These are phyloP conservation scores for Forsythia viridissima DNA, from an alignment of 257 asterid species.

Conservation along the genomic window DNA sequence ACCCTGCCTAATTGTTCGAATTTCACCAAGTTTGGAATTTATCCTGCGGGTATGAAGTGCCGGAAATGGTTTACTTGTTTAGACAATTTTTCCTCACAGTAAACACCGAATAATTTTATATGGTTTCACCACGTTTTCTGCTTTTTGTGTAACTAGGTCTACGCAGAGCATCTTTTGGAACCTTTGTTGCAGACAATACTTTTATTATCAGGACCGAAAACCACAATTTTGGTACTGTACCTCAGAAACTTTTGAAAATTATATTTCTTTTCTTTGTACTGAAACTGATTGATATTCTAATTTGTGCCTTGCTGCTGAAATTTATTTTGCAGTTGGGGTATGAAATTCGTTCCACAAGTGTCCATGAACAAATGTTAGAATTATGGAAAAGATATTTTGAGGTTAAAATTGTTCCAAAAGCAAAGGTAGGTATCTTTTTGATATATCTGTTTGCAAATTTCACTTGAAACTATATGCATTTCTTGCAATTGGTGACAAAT, in stretches of 20 bases:
- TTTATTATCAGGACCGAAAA: conserved; percentile 81
- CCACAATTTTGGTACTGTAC: conserved; percentile 71
- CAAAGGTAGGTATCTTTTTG: conserved; percentile 56
- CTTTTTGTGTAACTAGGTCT: conserved; percentile 58
- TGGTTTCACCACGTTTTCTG: conserved; percentile 1
- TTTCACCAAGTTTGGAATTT: not conserved
- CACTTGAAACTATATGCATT: not conserved
- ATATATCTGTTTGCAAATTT: not conserved
- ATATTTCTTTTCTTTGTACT: not conserved
- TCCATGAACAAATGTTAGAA: conserved; percentile 89
- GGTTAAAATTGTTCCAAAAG: conserved; percentile 73
- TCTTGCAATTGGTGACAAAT: not conserved
- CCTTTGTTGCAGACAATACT: conserved; percentile 88
- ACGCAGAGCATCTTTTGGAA: conserved; percentile 92
- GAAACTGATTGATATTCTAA: conserved; percentile 9
- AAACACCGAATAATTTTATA: not conserved
- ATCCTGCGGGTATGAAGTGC: not conserved
- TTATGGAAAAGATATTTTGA: conserved; percentile 74
- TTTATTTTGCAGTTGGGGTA: conserved; percentile 68
- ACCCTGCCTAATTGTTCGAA: not conserved
- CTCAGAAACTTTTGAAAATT: conserved; percentile 1
- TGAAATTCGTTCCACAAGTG: conserved; percentile 91
- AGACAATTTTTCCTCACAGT: conserved; percentile 4
- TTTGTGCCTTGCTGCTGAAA: not conserved
- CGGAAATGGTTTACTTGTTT: not conserved